Evolutionary conservation across 345 rosid genomes (phyloP).

Genomic region (Bruguiera sexangula): DNA sequence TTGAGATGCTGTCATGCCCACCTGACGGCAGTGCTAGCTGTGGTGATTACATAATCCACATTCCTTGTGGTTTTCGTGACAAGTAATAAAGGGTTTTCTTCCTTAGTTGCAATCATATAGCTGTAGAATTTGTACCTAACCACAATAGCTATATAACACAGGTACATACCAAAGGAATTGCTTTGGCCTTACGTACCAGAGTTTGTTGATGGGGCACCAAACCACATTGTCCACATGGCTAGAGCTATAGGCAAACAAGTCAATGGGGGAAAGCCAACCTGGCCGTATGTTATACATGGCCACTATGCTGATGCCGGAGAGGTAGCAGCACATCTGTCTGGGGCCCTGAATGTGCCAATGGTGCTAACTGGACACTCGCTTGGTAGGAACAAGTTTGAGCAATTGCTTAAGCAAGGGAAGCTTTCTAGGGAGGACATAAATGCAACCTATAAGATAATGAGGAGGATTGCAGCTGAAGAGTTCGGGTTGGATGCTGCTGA

Average conservation of each 20-base stretch:
- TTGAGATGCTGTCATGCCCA: conserved; percentile 78
- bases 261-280: conserved; percentile 51
- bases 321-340: conserved; percentile 57
- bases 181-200: conserved; percentile 67
- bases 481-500: conserved; percentile 56
- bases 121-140: neutral
- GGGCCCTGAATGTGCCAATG: conserved; percentile 65
- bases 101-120: neutral
- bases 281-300: too few relatives aligned
- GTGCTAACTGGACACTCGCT: conserved; percentile 65
- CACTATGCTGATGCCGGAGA: conserved; percentile 75
- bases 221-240: conserved; percentile 59
- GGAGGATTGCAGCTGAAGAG: conserved; percentile 63
- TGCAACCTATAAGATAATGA: conserved; percentile 55
- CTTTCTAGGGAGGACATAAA: conserved; percentile 56
- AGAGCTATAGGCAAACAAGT: conserved; percentile 53
- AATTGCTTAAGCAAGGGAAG: conserved; percentile 64
- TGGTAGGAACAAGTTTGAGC: conserved; percentile 69
- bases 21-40: conserved; percentile 57
- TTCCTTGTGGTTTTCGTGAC: conserved; percentile 57
- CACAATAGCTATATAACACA: conserved; percentile 5
- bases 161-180: conserved; percentile 65
- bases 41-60: conserved; percentile 64
- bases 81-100: conserved; percentile 30
- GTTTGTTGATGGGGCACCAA: conserved; percentile 58